Evolutionary conservation across 805 yeast species (phyloP), one percentile per base, ranked within the genome.

Genomic region (Hanseniaspora meyeri): DNA sequence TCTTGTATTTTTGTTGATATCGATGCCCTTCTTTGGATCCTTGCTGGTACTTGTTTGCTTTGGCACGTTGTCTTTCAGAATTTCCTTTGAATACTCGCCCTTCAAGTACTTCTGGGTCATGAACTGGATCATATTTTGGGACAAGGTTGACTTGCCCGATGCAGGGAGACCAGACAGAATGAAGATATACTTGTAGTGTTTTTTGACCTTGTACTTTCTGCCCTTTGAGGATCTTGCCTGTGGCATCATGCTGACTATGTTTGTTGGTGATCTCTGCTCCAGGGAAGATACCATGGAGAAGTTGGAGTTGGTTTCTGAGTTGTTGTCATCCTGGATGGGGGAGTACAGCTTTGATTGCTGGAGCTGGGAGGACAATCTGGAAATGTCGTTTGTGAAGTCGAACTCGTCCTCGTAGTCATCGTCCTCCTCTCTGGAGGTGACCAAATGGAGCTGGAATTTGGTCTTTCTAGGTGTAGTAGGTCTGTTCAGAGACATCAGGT

Each of bases 151-250:
- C 65, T 85, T 85, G 8, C 91, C 91, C 51, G 85, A 71, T 1
- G 91, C 91, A 1, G 91, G 91, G 37, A 85, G 70, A 0, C 91
- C 91, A 11, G 85, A 86, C 70, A 85, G 74, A 11, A 85, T 81
- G 55, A 85, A 77, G 20, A 84, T 82, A 65, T 82, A 75, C 66
- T 81, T 40, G 49, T 46, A 46, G 5, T 46, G 49, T 20, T 46
- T 46, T 7, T 46, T 46, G 6, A 46, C n/a, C 4, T n/a, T 46
- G 40, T 32, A 46, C 24, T 46, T 46, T 34, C 39, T 46, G n/a
- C 39, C 45, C 2, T 6, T 11, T 12, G 31, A 31, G 27, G 24
- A 5, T 7, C 38, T 32, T 40, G 43, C 14, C 14, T 10, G 37
- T 7, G 20, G 29, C 20, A 12, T 19, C 4, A 19, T 8, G 24